These are phyloP conservation scores for Phycomyces nitens DNA, from an alignment of 192 early-diverging fungal genomes.

Conservation along the genomic window DNA sequence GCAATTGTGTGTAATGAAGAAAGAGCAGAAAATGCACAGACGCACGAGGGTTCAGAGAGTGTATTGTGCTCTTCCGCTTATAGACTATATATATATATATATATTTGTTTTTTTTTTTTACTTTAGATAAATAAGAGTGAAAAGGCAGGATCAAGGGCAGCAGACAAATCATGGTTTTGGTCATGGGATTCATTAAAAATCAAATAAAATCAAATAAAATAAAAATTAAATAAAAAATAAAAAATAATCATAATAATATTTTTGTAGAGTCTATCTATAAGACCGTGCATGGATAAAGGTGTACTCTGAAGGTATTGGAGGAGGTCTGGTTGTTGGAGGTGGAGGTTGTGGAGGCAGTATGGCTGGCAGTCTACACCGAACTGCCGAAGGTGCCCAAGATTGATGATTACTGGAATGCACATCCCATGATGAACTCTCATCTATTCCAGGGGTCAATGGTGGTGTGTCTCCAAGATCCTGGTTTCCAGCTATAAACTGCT, in stretches of 20 bases:
- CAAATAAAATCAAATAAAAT: not conserved
- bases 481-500: not conserved
- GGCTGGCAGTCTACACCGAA: not conserved
- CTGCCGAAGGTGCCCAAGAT: too few relatives aligned
- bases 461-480: not conserved
- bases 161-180: too few relatives aligned
- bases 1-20: too few relatives aligned
- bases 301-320: constrained; percentile 11
- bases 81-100: not conserved
- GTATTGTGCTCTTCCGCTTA: not conserved
- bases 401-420: too few relatives aligned
- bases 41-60: too few relatives aligned
- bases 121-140: not conserved
- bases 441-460: not conserved
- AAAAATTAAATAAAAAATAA: not conserved
- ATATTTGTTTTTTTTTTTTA: not conserved
- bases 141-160: too few relatives aligned
- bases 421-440: too few relatives aligned
- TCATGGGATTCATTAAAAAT: constrained; percentile 6
- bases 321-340: not conserved
- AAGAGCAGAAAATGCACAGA: too few relatives aligned
- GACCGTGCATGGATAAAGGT: not conserved
- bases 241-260: constrained; percentile 4
- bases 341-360: constrained; percentile 5
- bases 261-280: not conserved